Evolutionary conservation across 2,329 filamentous ascomycete species (phyloP).

Genomic region (Cladosporium sp.): DNA sequence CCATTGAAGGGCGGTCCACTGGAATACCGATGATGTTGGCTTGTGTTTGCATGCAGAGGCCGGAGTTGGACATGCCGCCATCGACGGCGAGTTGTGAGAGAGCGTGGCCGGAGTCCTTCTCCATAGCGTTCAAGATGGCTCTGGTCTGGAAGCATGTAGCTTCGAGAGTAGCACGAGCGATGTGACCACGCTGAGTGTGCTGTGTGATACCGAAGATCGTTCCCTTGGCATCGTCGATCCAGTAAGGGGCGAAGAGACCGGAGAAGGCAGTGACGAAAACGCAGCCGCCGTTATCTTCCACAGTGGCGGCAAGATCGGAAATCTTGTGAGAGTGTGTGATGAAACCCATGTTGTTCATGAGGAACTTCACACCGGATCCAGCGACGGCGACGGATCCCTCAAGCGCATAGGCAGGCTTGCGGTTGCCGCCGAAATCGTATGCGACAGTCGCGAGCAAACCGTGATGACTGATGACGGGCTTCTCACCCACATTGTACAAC

Average conservation of each 20-base stretch:
- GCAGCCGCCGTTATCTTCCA: constrained; percentile 77
- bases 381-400: constrained; percentile 80
- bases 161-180: constrained; percentile 81
- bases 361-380: constrained; percentile 57
- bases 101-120: constrained; percentile 73
- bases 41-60: constrained; percentile 89
- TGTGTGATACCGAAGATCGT: constrained; percentile 85
- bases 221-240: constrained; percentile 89
- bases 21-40: constrained; percentile 79
- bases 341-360: constrained; percentile 60
- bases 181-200: constrained; percentile 77
- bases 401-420: constrained; percentile 67
- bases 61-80: constrained; percentile 81
- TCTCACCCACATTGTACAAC: constrained; percentile 78
- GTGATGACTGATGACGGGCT: constrained; percentile 77
- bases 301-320: constrained; percentile 62
- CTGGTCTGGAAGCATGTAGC: constrained; percentile 87
- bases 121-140: constrained; percentile 88
- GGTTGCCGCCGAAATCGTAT: constrained; percentile 66
- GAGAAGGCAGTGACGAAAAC: constrained; percentile 88
- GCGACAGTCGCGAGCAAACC: constrained; percentile 81
- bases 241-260: constrained; percentile 88
- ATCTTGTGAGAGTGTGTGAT: constrained; percentile 65
- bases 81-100: constrained; percentile 76
- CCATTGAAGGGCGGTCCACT: constrained; percentile 79